Percentiles rank a stretch among this genome's conserved stretches.
These are phyloP conservation scores for Ophiostoma angusticollis DNA, from an alignment of 2,329 filamentous ascomycete genomes.

Conservation along the genomic window DNA sequence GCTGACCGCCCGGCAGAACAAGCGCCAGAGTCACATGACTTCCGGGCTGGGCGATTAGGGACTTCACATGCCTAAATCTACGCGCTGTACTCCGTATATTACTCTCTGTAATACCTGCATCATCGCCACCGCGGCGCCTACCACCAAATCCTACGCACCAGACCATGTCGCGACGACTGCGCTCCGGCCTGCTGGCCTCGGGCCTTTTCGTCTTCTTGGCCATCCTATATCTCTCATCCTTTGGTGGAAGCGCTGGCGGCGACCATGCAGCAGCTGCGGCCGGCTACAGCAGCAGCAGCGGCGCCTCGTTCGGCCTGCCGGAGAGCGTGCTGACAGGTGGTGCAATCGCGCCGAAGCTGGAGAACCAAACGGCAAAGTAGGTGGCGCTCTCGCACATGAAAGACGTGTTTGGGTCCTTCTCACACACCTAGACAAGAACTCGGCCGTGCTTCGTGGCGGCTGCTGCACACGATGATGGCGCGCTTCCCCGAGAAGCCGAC, in stretches of 20 bases:
- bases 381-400: constrained; percentile 12
- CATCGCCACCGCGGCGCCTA: too few species aligned
- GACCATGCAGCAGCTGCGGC: too few species aligned
- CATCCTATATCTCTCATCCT: constrained; percentile 9
- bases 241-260: constrained; percentile 2
- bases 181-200: constrained; percentile 7
- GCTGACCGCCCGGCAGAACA: constrained; percentile 14
- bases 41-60: too few species aligned
- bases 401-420: background rate
- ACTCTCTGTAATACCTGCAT: too few species aligned
- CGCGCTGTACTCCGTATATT: too few species aligned
- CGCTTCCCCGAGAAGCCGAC: constrained; percentile 55
- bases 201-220: constrained; percentile 7
- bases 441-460: constrained; percentile 55
- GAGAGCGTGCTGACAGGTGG: constrained; percentile 47
- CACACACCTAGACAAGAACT: constrained; percentile 30
- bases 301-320: constrained; percentile 34
- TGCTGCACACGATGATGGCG: constrained; percentile 58
- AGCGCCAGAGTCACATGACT: too few species aligned
- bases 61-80: too few species aligned
- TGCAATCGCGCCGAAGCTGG: constrained; percentile 67
- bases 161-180: constrained; percentile 10
- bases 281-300: too few species aligned
- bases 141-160: too few species aligned
- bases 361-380: constrained; percentile 70